Evolutionary conservation across 1,284 basidiomycete species (phyloP), one percentile per base, ranked within the genome.

Genomic region (Pyrrhoderma noxium): DNA sequence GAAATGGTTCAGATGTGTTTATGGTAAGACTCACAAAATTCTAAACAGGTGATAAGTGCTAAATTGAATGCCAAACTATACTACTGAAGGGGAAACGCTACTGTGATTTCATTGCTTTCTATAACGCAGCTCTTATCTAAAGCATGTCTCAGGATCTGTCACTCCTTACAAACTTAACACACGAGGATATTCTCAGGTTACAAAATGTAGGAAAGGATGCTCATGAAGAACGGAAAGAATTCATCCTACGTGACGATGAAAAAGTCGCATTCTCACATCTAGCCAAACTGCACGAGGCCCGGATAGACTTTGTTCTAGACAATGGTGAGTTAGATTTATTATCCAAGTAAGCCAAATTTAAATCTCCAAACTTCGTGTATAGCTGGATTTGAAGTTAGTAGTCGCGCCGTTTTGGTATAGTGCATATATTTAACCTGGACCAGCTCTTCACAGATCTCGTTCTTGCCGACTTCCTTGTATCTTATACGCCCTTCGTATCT

Each of bases 391-490:
- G 94, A 98, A 73, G 83, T 85, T 57, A 31, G 66, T 57, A 13
- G 34, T 18, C 3, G 7, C 36, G 14, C 35, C 8, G 38, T 22
- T 37, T 16, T 35, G 36, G 8, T 8, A 14, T 16, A 45, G 22
- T 18, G 21, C 9, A 7, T 23, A 19, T 9, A 14, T 9, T 25
- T 5, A 31, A 19, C 8, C 18, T 5, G 27, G 22, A 8, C 19
- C 21, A 92, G 87, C 73, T 98, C 13, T 93, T 91, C 66, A 96
- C 94, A 1, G 96, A 98, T 64, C 70, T 98, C 27, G 82, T 97
- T 18, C 84, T 99, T 57, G 95, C 94, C 35, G 95, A 99, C 64
- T 98, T 96, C 64, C 69, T 97, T 27, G 77, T 96, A 16, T 89
- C 89, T 0, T 82, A 84, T 61, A 94, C 93, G 0, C 88, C 91